These are phyloP conservation scores for Talaromyces marneffei DNA, from an alignment of 2,329 filamentous ascomycete species.

Conservation along the genomic window DNA sequence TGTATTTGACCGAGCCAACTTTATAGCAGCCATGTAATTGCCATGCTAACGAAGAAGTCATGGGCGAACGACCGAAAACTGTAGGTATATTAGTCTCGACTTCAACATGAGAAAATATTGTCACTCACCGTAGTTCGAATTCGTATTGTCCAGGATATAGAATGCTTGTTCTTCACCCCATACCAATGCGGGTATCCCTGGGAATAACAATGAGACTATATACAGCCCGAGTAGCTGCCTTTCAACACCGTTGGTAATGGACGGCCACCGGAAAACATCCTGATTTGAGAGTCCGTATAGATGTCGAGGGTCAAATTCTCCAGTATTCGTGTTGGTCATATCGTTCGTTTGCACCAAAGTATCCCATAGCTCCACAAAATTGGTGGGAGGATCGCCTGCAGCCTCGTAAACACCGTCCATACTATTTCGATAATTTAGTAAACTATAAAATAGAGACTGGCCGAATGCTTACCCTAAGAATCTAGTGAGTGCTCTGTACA, in stretches of 20 bases:
- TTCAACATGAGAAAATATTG: neutral
- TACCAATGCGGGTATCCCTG: constrained; percentile 51
- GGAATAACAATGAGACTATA: constrained; percentile 50
- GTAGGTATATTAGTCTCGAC: neutral
- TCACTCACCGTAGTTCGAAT: constrained; percentile 45
- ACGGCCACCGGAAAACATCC: constrained; percentile 56
- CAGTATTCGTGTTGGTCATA: constrained; percentile 50
- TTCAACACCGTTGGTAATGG: constrained; percentile 48
- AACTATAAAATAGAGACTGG: neutral
- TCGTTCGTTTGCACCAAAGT: constrained; percentile 51
- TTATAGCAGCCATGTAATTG: constrained; percentile 56
- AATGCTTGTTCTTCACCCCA: constrained; percentile 59
- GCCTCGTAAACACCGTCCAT: constrained; percentile 48
- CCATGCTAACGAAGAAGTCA: constrained; percentile 53
- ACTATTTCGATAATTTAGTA: neutral
- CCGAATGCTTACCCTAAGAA: constrained; percentile 41
- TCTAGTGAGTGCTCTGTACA: constrained; percentile 51
- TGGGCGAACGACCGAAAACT: constrained; percentile 54
- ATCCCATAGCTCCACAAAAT: constrained; percentile 50
- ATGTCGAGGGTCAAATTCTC: constrained; percentile 53
- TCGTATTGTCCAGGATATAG: constrained; percentile 56
- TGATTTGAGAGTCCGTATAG: constrained; percentile 58
- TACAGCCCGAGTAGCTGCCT: constrained; percentile 50
- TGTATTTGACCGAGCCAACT: constrained; percentile 48
- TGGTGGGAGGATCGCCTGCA: constrained; percentile 44